Conservation (phyloP, 2,329 filamentous ascomycete species). For the Ophiostoma fasciatum region DNA sequence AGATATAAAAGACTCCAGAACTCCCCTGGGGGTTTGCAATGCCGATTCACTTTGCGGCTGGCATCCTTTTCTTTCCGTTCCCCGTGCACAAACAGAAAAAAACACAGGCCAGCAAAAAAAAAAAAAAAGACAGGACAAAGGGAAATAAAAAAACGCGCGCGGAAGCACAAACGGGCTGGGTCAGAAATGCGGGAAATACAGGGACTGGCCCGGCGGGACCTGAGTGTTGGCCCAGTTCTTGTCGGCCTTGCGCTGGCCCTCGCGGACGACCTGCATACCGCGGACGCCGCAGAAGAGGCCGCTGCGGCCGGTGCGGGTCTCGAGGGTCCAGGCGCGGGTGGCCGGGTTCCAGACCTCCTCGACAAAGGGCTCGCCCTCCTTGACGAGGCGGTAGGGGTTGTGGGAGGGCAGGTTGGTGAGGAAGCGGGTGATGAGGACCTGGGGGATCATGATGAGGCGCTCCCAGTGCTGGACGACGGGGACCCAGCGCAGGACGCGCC, state of each 20-base stretch:
- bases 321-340: slow-evolving; percentile 23
- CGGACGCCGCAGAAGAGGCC: slow-evolving; percentile 42
- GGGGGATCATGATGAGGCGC: slow-evolving; percentile 25
- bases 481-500: slow-evolving; percentile 41
- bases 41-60: no score
- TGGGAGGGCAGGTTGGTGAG: slow-evolving; percentile 30
- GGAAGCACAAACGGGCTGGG: no score
- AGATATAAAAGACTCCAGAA: no score
- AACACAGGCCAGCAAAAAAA: no score
- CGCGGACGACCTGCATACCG: slow-evolving; percentile 27
- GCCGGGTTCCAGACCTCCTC: slow-evolving; percentile 34
- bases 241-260: slow-evolving; percentile 16
- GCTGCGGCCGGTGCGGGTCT: slow-evolving; percentile 28
- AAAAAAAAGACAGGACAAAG: neutral
- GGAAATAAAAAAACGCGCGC: neutral
- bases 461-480: slow-evolving; percentile 49
- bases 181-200: slow-evolving; percentile 21
- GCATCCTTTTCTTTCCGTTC: no score
- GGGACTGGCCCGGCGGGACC: slow-evolving; percentile 20
- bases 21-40: no score
- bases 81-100: no score
- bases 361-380: slow-evolving; percentile 37
- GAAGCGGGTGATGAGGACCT: slow-evolving; percentile 31
- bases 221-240: slow-evolving; percentile 21
- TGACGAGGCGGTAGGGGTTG: slow-evolving; percentile 46